These are phyloP conservation scores for Dicorynia guianensis DNA, from an alignment of 306 rosid species.

Conservation along the genomic window DNA sequence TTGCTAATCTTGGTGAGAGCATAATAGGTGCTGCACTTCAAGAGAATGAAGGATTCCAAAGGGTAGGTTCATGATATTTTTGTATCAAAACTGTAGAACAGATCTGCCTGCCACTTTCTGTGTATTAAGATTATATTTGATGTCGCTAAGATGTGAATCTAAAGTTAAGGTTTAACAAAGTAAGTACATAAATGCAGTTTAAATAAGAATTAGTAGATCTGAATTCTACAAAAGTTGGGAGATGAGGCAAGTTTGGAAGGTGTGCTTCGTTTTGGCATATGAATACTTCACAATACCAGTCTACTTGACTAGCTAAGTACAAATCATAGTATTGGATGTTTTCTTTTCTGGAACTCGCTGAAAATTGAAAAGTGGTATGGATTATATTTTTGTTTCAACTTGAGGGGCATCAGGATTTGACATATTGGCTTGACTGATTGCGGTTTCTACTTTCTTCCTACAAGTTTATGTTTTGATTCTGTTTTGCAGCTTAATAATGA, in stretches of 20 bases:
- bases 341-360: no score
- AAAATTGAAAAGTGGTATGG: slow-evolving; percentile 1
- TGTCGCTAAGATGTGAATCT: neutral
- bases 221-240: no score
- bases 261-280: neutral
- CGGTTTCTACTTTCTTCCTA: neutral
- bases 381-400: neutral
- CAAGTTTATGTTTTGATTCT: neutral
- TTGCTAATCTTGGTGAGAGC: slow-evolving; percentile 98
- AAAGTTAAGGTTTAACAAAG: neutral
- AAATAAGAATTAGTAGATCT: no score
- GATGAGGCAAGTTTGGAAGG: no score
- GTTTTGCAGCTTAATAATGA: slow-evolving; percentile 91
- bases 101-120: slow-evolving; percentile 6
- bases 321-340: slow-evolving; percentile 14
- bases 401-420: neutral
- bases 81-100: neutral
- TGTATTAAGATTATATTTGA: neutral
- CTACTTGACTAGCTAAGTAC: no score
- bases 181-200: neutral
- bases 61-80: slow-evolving; percentile 70
- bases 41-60: slow-evolving; percentile 91
- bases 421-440: no score
- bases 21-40: slow-evolving; percentile 91
- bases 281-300: no score